Conservation (phyloP, 2,329 filamentous ascomycete genomes). For the Didymella exigua region DNA sequence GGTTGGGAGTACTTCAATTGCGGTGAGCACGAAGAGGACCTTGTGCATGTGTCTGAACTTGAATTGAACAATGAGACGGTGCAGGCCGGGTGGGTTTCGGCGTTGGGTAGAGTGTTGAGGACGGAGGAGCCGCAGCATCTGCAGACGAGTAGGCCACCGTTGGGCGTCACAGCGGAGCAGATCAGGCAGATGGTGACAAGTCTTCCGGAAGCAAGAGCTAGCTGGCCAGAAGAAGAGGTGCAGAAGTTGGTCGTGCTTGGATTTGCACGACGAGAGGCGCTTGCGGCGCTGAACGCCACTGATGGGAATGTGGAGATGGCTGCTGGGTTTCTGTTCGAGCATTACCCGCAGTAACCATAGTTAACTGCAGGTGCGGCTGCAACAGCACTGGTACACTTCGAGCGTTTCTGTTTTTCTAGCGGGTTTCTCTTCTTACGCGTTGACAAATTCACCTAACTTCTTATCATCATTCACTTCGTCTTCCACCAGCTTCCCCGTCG, state of each 20-base stretch:
- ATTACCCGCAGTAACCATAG: slow-evolving; percentile 28
- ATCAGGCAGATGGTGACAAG: slow-evolving; percentile 40
- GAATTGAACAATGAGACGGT: slow-evolving; percentile 35
- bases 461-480: slow-evolving; percentile 2
- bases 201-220: slow-evolving; percentile 38
- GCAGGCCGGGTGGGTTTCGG: slow-evolving; percentile 66
- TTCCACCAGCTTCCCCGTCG: slow-evolving; percentile 9
- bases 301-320: slow-evolving; percentile 57
- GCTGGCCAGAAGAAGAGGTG: slow-evolving; percentile 52
- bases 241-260: slow-evolving; percentile 53
- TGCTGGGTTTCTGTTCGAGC: slow-evolving; percentile 55
- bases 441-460: neutral
- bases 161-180: slow-evolving; percentile 39
- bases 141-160: slow-evolving; percentile 23
- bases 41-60: slow-evolving; percentile 31
- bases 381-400: neutral
- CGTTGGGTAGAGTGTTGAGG: slow-evolving; percentile 61
- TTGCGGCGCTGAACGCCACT: slow-evolving; percentile 56
- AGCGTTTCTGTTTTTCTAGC: neutral
- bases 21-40: slow-evolving; percentile 38
- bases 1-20: slow-evolving; percentile 96
- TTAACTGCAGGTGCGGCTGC: neutral
- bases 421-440: neutral
- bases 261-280: slow-evolving; percentile 53
- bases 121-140: slow-evolving; percentile 33